These are phyloP conservation scores for Verticillium dahliae DNA, from an alignment of 2,329 filamentous ascomycete species.

Conservation along the genomic window DNA sequence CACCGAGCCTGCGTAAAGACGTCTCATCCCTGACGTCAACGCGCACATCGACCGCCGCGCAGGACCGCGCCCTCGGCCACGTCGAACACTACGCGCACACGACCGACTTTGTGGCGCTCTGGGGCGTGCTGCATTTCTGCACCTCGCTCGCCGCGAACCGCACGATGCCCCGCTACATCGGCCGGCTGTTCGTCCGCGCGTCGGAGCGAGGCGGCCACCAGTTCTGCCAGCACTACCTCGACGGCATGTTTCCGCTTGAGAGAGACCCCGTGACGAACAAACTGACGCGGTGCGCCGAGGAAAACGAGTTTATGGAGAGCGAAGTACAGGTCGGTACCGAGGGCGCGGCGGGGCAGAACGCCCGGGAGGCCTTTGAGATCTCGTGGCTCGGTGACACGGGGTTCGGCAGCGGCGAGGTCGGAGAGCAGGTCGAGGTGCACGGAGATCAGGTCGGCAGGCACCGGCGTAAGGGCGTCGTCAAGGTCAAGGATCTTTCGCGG, in stretches of 20 bases:
- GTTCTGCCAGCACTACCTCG: constrained; percentile 54
- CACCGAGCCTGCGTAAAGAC: constrained; percentile 12
- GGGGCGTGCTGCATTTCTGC: constrained; percentile 65
- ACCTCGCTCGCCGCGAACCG: constrained; percentile 18
- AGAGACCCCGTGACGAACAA: constrained; percentile 32
- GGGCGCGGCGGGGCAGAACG: constrained; percentile 34
- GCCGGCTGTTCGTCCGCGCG: constrained; percentile 43
- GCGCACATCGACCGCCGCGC: constrained; percentile 26
- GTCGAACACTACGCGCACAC: constrained; percentile 78
- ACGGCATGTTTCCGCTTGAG: constrained; percentile 52
- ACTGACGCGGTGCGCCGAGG: constrained; percentile 35
- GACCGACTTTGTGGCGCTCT: constrained; percentile 66
- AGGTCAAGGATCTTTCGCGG: constrained; percentile 54
- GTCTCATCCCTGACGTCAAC: constrained; percentile 24
- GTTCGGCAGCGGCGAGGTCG: constrained; percentile 26
- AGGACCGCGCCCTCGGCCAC: constrained; percentile 53
- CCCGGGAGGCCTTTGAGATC: constrained; percentile 39
- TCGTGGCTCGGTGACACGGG: constrained; percentile 36
- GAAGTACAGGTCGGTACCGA: constrained; percentile 38
- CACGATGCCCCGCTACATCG: constrained; percentile 53
- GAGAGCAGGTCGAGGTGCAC: constrained; percentile 30
- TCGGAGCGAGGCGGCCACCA: constrained; percentile 44
- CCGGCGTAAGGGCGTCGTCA: constrained; percentile 28
- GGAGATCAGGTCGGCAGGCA: constrained; percentile 14
- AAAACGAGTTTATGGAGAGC: constrained; percentile 57